Evolutionary conservation across 2,329 filamentous ascomycete species (phyloP), one percentile per base, ranked within the genome.

Genomic region (Dothideomycetes sp.): DNA sequence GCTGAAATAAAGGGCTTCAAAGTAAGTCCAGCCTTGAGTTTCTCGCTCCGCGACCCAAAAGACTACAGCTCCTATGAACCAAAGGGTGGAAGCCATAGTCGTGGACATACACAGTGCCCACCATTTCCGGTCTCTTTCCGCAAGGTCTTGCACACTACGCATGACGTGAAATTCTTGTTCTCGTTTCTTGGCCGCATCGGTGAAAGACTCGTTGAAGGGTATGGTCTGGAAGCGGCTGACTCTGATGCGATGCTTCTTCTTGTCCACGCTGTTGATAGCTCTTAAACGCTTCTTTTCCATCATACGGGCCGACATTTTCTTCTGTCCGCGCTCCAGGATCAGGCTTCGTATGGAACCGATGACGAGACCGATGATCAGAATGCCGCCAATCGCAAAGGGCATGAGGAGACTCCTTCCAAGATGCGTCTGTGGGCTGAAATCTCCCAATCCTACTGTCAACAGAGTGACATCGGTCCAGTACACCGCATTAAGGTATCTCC

Each of bases 391-490:
- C 2, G 71, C 70, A 38, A 66, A 75, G 0, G 70, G 70, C 43
- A 75, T 72, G 1, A 75, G 49, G 1, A 76, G 51, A 3, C 64
- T 62, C 27, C 70, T 60, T 2, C 69, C 71, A 3, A 66, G 50
- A 42, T 69, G 63, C 0, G 70, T 74, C 14, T 50, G 54, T 1
- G 72, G 72, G n/a, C 38, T 40, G 43, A 64, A 69, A 41, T 65
- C 63, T 3, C 72, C 72, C 11, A 75, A 58, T 3, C 72, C 72
- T 4, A 76, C 62, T 0, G 72, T 75, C 2, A 76, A 60, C 2
- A 74, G 52, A 0, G 72, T 75, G 34, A 72, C 71, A 45, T 75
- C 66, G 2, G 70, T 68, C 62, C 68, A 76, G 47, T 70, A 77
- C 0, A 76, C 63, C 1, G 65, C 65, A 46, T 75, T 69, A 1